phyloP scores from a whole-genome alignment of 441 rosid species.

The Pelargonium cotyledonis region DNA sequence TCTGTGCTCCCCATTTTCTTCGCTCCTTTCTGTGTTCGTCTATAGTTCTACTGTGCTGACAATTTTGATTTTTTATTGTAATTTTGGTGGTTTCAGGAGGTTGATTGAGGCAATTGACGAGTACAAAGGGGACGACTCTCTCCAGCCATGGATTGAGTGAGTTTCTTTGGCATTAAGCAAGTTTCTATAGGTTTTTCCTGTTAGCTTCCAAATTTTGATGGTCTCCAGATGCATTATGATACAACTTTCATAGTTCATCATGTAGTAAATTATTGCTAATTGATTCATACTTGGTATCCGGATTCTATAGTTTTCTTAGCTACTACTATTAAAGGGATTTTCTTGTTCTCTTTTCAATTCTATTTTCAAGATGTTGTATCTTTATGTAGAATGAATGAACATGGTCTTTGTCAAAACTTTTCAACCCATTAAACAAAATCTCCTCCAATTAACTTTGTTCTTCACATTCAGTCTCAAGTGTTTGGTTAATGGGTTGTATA shows the following conservation, averaged over 20 bases:
- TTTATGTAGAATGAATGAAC: neutral
- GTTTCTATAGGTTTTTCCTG: neutral
- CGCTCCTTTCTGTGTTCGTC: neutral
- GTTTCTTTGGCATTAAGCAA: constrained; percentile 8
- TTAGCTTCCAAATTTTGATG: neutral
- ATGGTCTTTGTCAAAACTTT: neutral
- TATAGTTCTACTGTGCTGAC: too few relatives aligned
- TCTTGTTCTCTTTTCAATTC: neutral
- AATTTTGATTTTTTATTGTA: neutral
- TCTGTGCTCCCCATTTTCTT: neutral
- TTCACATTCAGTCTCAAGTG: neutral
- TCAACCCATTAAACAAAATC: neutral
- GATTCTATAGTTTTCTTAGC: constrained; percentile 1
- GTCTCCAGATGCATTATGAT: too few relatives aligned
- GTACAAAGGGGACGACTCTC: constrained; percentile 77
- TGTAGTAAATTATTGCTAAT: too few relatives aligned
- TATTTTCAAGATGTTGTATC: neutral
- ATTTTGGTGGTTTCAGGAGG: constrained; percentile 35
- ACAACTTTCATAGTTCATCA: too few relatives aligned
- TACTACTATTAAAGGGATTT: neutral
- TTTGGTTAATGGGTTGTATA: neutral
- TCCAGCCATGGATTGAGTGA: constrained; percentile 78
- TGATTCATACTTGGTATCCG: neutral
- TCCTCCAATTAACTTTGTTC: neutral
- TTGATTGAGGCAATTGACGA: constrained; percentile 64